Evolutionary conservation across 331 rosid species (phyloP), one percentile per base, ranked within the genome.

Genomic region (Acacia concinna): DNA sequence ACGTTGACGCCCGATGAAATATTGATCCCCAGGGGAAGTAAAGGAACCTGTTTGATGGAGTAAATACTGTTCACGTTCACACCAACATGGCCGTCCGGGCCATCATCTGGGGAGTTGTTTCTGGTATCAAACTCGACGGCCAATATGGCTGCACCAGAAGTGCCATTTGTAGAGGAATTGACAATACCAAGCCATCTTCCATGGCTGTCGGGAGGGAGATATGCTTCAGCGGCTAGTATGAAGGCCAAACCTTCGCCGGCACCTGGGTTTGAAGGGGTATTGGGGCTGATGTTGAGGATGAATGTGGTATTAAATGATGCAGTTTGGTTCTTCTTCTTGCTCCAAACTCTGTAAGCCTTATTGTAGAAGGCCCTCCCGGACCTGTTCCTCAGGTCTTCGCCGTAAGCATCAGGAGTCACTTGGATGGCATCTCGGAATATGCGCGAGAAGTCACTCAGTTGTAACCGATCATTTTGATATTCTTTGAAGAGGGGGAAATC

Each of bases 131-230:
- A 68, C 25, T 68, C 73, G 21, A 68, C 73, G 2, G 73, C 73
- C 31, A 68, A 68, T 11, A 68, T 12, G 21, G 54, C n/a, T 23
- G 73, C 54, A 10, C 3, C 21, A 25, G 73, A 68, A 68, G 73
- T 41, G 21, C 54, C 73, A 25, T 68, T 41, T 23, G 73, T 68
- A 9, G 73, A 23, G 3, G 73, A 23, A 41, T 68, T 68, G 1
- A 68, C 73, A 41, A 68, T 25, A 56, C 73, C 73, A 13, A 68
- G 54, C 73, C 73, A 68, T 40, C 35, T 14, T 68, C 56, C 73
- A 25, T 41, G 1, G 35, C 73, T 68, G 35, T 68, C 15, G 13
- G 6, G 54, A 2, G 73, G 73, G 37, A 68, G 73, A 40, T 1
- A 23, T 18, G 23, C 41, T 13, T 68, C 54, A 0, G 35, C 52